Percentiles rank a stretch among this genome's conserved stretches.
These are phyloP conservation scores for Fusarium dlaminii DNA, from an alignment of 2,329 filamentous ascomycete species.

Conservation along the genomic window DNA sequence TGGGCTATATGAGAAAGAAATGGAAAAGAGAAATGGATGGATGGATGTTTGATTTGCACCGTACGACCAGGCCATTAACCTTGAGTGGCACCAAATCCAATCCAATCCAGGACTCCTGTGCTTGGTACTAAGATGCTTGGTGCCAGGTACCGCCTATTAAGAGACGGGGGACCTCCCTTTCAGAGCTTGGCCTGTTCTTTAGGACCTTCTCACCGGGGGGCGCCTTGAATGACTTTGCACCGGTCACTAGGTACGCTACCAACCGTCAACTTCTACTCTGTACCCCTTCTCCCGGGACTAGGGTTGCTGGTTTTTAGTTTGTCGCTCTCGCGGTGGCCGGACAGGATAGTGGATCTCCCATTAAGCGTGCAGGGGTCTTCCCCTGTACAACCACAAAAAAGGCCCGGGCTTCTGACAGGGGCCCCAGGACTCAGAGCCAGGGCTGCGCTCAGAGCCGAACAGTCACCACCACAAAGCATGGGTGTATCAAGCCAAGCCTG, in stretches of 20 bases:
- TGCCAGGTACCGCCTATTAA: constrained; percentile 24
- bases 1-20: constrained; percentile 39
- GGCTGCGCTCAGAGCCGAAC: constrained; percentile 21
- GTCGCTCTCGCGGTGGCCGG: constrained; percentile 33
- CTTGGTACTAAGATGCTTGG: constrained; percentile 37
- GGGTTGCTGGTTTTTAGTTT: constrained; percentile 8
- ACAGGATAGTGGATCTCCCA: constrained; percentile 28
- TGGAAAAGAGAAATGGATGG: constrained; percentile 4
- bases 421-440: constrained; percentile 14
- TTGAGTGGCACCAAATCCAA: constrained; percentile 29
- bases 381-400: constrained; percentile 23
- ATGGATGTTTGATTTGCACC: constrained; percentile 41
- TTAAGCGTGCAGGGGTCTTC: constrained; percentile 26
- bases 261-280: constrained; percentile 13
- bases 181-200: constrained; percentile 31
- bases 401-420: constrained; percentile 26
- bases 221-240: constrained; percentile 20
- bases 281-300: constrained; percentile 29
- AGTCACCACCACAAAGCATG: neutral
- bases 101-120: constrained; percentile 30
- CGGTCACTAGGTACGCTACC: constrained; percentile 8
- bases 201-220: neutral
- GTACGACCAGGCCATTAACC: constrained; percentile 40
- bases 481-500: constrained; percentile 1
- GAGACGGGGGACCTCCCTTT: constrained; percentile 32